Percentiles rank a stretch among this genome's conserved stretches.
phyloP scores from a whole-genome alignment of 352 stramenopile genomes.

The Poterioochromonas sp. region DNA sequence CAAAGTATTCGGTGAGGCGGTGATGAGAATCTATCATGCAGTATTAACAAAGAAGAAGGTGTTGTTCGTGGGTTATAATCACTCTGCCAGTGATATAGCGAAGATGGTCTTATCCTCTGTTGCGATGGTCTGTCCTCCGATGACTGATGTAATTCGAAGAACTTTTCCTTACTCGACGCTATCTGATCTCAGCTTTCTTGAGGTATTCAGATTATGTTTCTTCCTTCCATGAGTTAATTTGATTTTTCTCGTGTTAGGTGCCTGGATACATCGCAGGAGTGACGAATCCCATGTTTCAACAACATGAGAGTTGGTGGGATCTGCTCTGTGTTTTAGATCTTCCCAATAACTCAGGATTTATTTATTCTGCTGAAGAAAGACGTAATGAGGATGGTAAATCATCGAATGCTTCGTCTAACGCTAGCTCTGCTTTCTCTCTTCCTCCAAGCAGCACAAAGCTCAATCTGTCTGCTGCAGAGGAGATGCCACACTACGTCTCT shows the following conservation, averaged over 20 bases:
- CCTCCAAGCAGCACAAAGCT: neutral
- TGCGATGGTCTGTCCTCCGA: slow-evolving; percentile 39
- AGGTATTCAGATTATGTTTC: neutral
- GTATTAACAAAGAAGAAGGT: slow-evolving; percentile 42
- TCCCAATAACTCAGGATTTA: neutral
- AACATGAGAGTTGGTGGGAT: slow-evolving; percentile 35
- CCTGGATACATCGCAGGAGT: slow-evolving; percentile 33
- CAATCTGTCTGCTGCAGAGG: neutral
- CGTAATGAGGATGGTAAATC: neutral
- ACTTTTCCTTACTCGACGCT: slow-evolving; percentile 40
- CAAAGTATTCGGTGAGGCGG: slow-evolving; percentile 39
- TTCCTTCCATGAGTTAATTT: neutral
- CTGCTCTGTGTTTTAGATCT: slow-evolving; percentile 33
- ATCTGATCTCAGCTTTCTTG: slow-evolving; percentile 34
- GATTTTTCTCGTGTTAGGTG: neutral
- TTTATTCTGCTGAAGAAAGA: slow-evolving; percentile 22
- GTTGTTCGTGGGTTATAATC: slow-evolving; percentile 45
- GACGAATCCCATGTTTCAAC: slow-evolving; percentile 37
- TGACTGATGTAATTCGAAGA: slow-evolving; percentile 41
- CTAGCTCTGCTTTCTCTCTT: neutral
- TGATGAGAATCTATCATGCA: slow-evolving; percentile 28
- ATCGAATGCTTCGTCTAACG: neutral
- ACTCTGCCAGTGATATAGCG: slow-evolving; percentile 37
- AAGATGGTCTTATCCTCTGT: slow-evolving; percentile 42
- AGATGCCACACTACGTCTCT: neutral